These are phyloP conservation scores for Monosporascus sp. DNA, from an alignment of 2,329 filamentous ascomycete genomes.

Conservation along the genomic window DNA sequence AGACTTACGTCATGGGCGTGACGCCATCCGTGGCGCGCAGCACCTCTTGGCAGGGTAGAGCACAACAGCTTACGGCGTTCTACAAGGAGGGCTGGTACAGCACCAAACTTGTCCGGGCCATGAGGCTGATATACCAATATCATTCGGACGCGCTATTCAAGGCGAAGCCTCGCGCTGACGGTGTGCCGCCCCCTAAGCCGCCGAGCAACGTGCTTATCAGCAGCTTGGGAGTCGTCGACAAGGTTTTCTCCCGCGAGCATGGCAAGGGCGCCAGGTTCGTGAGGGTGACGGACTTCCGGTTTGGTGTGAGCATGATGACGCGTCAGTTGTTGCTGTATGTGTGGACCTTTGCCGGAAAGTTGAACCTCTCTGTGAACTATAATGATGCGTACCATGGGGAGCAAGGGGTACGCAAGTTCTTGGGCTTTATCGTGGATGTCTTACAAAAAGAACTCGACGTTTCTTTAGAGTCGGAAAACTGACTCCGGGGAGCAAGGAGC, in stretches of 20 bases:
- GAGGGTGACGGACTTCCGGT: slow-evolving; percentile 1
- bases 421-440: background rate
- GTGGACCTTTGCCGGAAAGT: slow-evolving; percentile 1
- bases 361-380: slow-evolving; percentile 1
- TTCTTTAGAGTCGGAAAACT: background rate
- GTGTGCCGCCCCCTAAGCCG: background rate
- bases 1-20: slow-evolving; percentile 1
- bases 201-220: slow-evolving; percentile 3
- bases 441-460: background rate
- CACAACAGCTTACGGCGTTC: background rate
- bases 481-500: background rate
- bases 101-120: background rate
- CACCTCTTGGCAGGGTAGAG: background rate
- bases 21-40: background rate
- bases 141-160: slow-evolving; percentile 1
- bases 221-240: slow-evolving; percentile 3
- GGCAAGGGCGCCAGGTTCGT: background rate
- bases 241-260: background rate
- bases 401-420: background rate
- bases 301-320: slow-evolving; percentile 3
- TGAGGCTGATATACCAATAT: background rate
- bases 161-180: background rate
- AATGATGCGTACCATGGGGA: slow-evolving; percentile 1
- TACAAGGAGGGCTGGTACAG: background rate
- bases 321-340: slow-evolving; percentile 4